Evolutionary conservation across 192 early-diverging fungal genomes (phyloP), one percentile per base, ranked within the genome.

Genomic region (Funneliformis mosseae): DNA sequence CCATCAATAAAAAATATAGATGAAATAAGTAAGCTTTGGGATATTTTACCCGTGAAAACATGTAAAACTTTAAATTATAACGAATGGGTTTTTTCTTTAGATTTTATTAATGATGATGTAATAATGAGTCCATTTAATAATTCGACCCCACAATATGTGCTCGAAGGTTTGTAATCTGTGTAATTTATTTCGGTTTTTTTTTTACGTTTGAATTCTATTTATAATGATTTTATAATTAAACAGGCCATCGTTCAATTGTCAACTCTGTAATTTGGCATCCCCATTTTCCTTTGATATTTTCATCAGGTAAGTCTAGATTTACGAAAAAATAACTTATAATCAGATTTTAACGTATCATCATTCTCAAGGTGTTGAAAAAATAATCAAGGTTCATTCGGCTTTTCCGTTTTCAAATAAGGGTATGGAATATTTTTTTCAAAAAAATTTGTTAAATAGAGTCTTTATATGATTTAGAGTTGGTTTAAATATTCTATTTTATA

Each of bases 341-440:
- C 63, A 12, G 12, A 27, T 12, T 10, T 61, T 27, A 12, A 27
- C 25, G 25, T 12, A 12, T 64, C 8, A 64, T 64, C 10, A 64
- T 27, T 27, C 11, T 27, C 25, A 27, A 64, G 63, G 63, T 28
- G 63, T 64, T 27, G 63, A 64, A 64, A 64, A 64, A 64, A 23
- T 64, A 27, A 64, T 64, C 11, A 64, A 64, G 27, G 27, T 64
- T 64, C 27, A 64, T 64, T 64, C 63, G 3, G 63, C 63, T 64
- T 64, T 64, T 64, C 63, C 63, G 25, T 64, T 64, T 64, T 64
- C 63, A 27, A 28, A 64, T 64, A 64, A 64, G 21, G 50, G 50
- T 55, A 55, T 55, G 50, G 16, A 6, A 55, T 6, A 1, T 50
- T 16, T 50, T 55, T 55, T 55, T 33, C 3, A 2, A 33, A 33